These are phyloP conservation scores for Colletotrichum sidae DNA, from an alignment of 2,329 filamentous ascomycete species.

Conservation along the genomic window DNA sequence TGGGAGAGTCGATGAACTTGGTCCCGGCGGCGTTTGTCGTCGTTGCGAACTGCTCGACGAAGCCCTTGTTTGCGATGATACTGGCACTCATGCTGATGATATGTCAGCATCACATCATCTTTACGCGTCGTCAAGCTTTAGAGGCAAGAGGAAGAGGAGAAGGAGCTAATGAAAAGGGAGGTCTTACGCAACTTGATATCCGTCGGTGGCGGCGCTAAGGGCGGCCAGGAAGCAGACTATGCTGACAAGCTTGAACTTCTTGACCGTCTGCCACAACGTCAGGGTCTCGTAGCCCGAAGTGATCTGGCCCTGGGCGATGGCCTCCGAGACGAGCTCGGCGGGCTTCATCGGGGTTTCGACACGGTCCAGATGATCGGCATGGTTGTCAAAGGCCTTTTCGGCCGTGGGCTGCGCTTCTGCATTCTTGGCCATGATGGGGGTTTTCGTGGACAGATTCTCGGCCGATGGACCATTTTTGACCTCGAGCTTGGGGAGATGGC, in stretches of 20 bases:
- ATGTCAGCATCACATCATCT: neutral
- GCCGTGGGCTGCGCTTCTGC: neutral
- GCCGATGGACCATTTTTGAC: neutral
- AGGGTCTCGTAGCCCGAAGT: constrained; percentile 44
- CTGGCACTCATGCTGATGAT: constrained; percentile 46
- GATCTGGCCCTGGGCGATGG: constrained; percentile 38
- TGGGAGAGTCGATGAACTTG: constrained; percentile 46
- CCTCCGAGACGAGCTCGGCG: constrained; percentile 1
- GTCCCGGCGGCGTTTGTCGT: constrained; percentile 41
- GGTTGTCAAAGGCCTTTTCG: neutral
- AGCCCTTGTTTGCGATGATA: constrained; percentile 53
- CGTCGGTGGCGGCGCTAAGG: constrained; percentile 42
- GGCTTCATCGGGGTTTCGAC: constrained; percentile 9
- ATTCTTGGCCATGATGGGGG: neutral
- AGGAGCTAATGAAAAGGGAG: neutral
- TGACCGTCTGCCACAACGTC: constrained; percentile 42
- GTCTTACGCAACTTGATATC: constrained; percentile 44
- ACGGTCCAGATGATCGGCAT: constrained; percentile 5
- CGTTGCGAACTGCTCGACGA: constrained; percentile 49
- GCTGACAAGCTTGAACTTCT: constrained; percentile 42
- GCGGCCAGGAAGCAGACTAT: constrained; percentile 42
- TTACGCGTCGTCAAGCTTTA: no score
- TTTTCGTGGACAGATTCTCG: neutral
- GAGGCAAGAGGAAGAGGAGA: neutral
- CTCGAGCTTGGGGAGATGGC: neutral